These are phyloP conservation scores for Eucalyptus tenuipes DNA, from an alignment of 345 rosid genomes.

Conservation along the genomic window DNA sequence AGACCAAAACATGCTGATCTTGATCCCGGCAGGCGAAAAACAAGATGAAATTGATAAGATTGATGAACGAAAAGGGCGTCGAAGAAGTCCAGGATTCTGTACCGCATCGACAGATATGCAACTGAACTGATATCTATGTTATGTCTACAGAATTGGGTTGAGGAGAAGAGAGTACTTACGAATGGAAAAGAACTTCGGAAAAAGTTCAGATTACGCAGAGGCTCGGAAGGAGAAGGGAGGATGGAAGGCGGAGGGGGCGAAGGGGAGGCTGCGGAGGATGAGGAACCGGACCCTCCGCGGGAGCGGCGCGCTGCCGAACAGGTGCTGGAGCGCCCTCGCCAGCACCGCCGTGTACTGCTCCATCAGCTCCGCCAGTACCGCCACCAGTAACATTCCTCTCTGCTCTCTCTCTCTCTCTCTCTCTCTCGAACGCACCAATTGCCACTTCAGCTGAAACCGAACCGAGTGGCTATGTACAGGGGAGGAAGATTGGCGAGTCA, in stretches of 20 bases:
- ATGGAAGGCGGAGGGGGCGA: slow-evolving; percentile 8
- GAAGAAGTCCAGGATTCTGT: background rate
- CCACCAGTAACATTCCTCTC: slow-evolving; percentile 52
- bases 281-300: slow-evolving; percentile 76
- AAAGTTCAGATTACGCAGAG: background rate
- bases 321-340: slow-evolving; percentile 56
- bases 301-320: slow-evolving; percentile 58
- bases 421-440: background rate
- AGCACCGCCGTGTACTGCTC: slow-evolving; percentile 79
- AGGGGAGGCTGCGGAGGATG: slow-evolving; percentile 66
- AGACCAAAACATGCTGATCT: background rate
- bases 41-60: background rate
- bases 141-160: background rate
- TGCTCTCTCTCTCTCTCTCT: background rate
- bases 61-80: background rate
- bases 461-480: background rate
- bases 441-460: background rate
- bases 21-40: background rate
- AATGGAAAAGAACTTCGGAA: background rate
- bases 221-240: background rate
- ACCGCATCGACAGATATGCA: background rate
- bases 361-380: slow-evolving; percentile 59
- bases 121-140: background rate
- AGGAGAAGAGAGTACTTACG: background rate
- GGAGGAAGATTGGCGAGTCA: background rate